These are phyloP conservation scores for Chimonanthus salicifolius DNA, from an alignment of 164 flowering plant genomes.

Conservation along the genomic window DNA sequence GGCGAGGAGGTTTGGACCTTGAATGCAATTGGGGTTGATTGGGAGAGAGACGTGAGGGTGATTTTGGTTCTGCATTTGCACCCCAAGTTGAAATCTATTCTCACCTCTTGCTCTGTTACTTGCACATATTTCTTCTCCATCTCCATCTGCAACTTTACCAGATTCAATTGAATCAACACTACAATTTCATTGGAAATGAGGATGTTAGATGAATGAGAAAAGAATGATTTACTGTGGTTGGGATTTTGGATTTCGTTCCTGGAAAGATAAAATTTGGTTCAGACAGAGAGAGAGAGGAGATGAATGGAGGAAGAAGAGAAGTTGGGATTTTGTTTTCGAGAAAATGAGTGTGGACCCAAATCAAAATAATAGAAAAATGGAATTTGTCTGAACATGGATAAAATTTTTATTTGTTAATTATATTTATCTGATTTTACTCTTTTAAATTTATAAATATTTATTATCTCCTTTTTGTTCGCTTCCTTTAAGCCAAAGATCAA, in stretches of 20 bases:
- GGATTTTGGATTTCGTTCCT: too few relatives aligned
- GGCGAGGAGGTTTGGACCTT: slow-evolving; percentile 83
- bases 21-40: slow-evolving; percentile 46
- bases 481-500: too few relatives aligned
- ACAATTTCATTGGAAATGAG: too few relatives aligned
- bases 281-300: not conserved
- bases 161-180: too few relatives aligned
- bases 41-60: slow-evolving; percentile 39
- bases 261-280: too few relatives aligned
- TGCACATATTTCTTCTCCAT: slow-evolving; percentile 36
- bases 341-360: too few relatives aligned
- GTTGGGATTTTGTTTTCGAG: not conserved
- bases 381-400: not conserved
- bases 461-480: too few relatives aligned
- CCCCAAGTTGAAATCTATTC: slow-evolving; percentile 40
- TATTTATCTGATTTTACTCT: not conserved
- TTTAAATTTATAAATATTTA: too few relatives aligned
- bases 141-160: not conserved
- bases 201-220: too few relatives aligned
- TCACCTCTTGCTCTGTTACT: slow-evolving; percentile 46
- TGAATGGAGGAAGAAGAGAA: not conserved
- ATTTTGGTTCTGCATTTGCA: slow-evolving; percentile 59
- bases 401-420: too few relatives aligned
- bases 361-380: not conserved
- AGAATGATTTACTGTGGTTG: too few relatives aligned